Base-by-base conservation (phyloP, 1,284 basidiomycete genomes). In the Xerocomus nothofagi region DNA sequence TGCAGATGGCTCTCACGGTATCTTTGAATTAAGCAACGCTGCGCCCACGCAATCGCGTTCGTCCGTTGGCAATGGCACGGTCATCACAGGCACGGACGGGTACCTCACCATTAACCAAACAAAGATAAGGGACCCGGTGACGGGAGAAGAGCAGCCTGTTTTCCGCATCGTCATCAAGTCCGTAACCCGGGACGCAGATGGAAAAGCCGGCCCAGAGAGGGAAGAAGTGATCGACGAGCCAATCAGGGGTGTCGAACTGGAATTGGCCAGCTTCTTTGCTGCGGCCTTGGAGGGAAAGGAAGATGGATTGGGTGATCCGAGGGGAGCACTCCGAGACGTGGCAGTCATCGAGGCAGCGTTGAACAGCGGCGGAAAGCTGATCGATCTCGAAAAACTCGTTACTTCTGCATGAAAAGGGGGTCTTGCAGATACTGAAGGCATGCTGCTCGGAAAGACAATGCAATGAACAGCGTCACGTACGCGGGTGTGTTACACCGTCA, bases 301-400 rank as follows among this genome's bases (percentile, higher is more conserved):
- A 3, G 63, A 73, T 43, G 75, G 71, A 6, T 47, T 82, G 18
- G 84, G 86, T 17, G 70, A 74, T 44, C 83, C 84, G 18, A 55
- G 69, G 32, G 78, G 70, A 12, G 81, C 88, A 21, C 70, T 93
- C 49, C 72, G 73, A 55, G 90, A 93, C 62, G 81, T 93, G 21
- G 85, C 84, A 27, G 75, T 91, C 57, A 84, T 93, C 55, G 73
- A 93, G 70, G 88, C 86, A n/a, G 79, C 80, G 32, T 71, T 93
- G 68, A 82, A 77, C 38, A 90, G 87, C 59, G 69, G 79, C 15
- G 90, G 91, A 2, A 59, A 71, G 47, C 64, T 79, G 41, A 73
- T 89, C 9, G 79, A 86, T 61, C 69, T 91, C 46, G 71, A 69
- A 38, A 73, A 71, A 54, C 62, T 80, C 23, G 59, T 68, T 26